Percentiles rank a stretch among this genome's conserved stretches.
These are phyloP conservation scores for Saururus chinensis DNA, from an alignment of 164 flowering plant species.

Conservation along the genomic window DNA sequence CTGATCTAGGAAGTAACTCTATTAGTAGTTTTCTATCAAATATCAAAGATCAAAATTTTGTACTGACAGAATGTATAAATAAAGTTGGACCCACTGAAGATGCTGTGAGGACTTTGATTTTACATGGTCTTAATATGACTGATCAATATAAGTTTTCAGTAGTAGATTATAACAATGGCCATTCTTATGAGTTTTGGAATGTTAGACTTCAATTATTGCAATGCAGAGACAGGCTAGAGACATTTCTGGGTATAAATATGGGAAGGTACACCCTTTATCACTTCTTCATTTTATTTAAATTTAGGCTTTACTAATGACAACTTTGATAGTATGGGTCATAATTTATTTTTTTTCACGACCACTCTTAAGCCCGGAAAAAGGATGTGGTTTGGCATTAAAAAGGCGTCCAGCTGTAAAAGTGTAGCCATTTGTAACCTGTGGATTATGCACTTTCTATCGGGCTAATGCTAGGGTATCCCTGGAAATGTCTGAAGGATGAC, in stretches of 20 bases:
- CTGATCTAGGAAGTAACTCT: slow-evolving; percentile 45
- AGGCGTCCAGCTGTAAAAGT: too few relatives aligned
- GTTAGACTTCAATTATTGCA: slow-evolving; percentile 72
- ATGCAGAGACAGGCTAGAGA: slow-evolving; percentile 78
- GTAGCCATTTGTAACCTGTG: too few relatives aligned
- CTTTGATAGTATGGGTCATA: neutral
- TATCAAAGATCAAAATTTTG: slow-evolving; percentile 66
- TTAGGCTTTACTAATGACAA: too few relatives aligned
- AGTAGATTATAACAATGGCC: slow-evolving; percentile 19
- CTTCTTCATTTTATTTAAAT: neutral
- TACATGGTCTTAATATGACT: slow-evolving; percentile 61
- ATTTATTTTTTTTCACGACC: too few relatives aligned
- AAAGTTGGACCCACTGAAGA: slow-evolving; percentile 77
- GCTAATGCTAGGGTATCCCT: too few relatives aligned
- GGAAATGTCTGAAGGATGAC: too few relatives aligned
- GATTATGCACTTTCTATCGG: too few relatives aligned
- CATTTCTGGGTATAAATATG: slow-evolving; percentile 94
- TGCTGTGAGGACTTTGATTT: slow-evolving; percentile 56
- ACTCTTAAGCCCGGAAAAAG: too few relatives aligned
- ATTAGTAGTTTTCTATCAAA: slow-evolving; percentile 44
- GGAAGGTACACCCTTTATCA: slow-evolving; percentile 56
- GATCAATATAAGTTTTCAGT: slow-evolving; percentile 45
- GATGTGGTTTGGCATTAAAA: too few relatives aligned
- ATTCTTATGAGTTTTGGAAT: slow-evolving; percentile 54
- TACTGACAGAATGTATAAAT: slow-evolving; percentile 67